These are phyloP conservation scores for Chimonanthus praecox DNA, from an alignment of 164 flowering plant species.

Conservation along the genomic window DNA sequence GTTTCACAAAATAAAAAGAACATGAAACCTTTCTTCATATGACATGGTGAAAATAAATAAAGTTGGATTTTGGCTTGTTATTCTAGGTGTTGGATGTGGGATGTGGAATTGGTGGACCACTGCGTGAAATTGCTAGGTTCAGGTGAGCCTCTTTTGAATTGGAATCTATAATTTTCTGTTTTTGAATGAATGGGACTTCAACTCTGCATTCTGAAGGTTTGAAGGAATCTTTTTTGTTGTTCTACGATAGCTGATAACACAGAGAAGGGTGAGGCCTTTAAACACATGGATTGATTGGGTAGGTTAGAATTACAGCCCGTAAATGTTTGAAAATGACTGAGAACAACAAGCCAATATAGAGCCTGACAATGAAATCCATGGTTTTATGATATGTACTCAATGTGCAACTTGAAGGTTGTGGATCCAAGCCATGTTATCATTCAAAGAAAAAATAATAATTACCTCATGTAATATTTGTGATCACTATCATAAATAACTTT, in stretches of 20 bases:
- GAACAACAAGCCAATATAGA: neutral
- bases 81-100: conserved; percentile 95
- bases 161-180: neutral
- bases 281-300: no score
- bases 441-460: no score
- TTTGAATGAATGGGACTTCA: neutral
- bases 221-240: neutral
- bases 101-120: conserved; percentile 99
- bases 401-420: no score
- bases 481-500: no score
- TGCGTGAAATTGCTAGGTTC: conserved; percentile 88
- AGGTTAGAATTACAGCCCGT: no score
- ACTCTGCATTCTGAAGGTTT: conserved; percentile 5
- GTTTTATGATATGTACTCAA: no score
- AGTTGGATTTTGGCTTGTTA: neutral
- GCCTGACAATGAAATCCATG: neutral
- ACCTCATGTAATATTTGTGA: no score
- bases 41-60: neutral
- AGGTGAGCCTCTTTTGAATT: conserved; percentile 40
- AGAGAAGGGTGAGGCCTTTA: no score
- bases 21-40: neutral
- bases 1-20: no score
- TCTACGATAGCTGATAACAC: neutral
- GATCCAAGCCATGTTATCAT: no score
- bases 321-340: no score